These are phyloP conservation scores for Centrapalus pauciflorus DNA, from an alignment of 129 eudicot genomes.

Conservation along the genomic window DNA sequence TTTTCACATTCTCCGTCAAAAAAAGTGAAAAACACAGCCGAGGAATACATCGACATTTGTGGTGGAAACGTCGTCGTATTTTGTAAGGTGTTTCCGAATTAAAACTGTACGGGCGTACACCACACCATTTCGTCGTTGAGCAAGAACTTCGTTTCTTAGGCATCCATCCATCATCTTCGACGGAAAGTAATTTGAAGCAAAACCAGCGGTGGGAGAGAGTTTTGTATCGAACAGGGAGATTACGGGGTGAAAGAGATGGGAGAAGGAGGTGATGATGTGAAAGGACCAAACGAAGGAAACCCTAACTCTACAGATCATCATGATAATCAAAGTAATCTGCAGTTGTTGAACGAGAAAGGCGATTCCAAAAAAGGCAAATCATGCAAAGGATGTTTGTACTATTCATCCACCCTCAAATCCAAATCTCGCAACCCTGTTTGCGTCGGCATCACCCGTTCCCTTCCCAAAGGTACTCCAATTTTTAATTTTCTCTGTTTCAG, in stretches of 20 bases:
- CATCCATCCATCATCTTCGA: background rate
- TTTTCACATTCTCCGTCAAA: background rate
- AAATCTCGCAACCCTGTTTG: slow-evolving; percentile 77
- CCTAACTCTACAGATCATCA: slow-evolving; percentile 19
- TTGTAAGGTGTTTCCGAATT: background rate
- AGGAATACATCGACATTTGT: background rate
- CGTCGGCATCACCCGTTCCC: slow-evolving; percentile 79
- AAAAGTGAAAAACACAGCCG: background rate
- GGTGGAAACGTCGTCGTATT: background rate
- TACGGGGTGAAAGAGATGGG: slow-evolving; percentile 14
- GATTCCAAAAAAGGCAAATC: slow-evolving; percentile 52
- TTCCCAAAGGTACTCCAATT: slow-evolving; percentile 53
- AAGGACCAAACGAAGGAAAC: slow-evolving; percentile 16
- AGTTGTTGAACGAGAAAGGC: slow-evolving; percentile 17
- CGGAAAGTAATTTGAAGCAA: slow-evolving; percentile 12
- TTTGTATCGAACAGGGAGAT: background rate
- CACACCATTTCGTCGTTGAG: background rate
- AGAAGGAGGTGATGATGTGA: slow-evolving; percentile 17
- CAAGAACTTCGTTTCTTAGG: slow-evolving; percentile 1
- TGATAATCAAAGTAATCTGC: slow-evolving; percentile 12
- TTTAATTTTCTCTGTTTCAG: background rate
- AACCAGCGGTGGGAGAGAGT: background rate
- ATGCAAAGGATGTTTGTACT: slow-evolving; percentile 83
- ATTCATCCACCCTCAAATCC: slow-evolving; percentile 69
- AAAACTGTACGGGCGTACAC: slow-evolving; percentile 10